Evolutionary conservation across 768 basidiomycete genomes (phyloP).

Genomic region (Mycena latifolia): DNA sequence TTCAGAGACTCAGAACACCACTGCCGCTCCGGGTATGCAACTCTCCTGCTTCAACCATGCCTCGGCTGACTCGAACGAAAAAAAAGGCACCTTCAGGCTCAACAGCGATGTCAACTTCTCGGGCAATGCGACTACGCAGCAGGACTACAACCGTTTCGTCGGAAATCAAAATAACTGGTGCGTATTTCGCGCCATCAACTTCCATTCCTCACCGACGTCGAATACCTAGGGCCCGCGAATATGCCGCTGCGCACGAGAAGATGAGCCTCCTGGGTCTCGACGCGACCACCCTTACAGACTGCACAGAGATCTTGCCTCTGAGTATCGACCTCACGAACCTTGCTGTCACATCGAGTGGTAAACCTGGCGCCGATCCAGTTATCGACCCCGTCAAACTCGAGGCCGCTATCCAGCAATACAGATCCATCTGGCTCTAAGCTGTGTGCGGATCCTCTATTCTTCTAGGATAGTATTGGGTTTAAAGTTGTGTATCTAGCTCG

Average conservation of each 20-base stretch:
- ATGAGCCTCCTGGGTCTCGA: conserved; percentile 12
- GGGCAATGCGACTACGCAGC: too few species aligned
- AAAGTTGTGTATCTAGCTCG: too few species aligned
- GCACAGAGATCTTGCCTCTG: conserved; percentile 3
- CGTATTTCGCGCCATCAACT: neutral
- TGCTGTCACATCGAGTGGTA: neutral
- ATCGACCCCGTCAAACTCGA: conserved; percentile 13
- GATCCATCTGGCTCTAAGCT: conserved; percentile 14
- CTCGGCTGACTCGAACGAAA: too few species aligned
- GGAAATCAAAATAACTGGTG: too few species aligned
- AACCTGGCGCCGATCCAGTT: neutral
- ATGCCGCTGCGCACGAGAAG: conserved; percentile 15
- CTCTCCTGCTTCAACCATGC: too few species aligned
- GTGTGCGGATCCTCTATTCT: neutral
- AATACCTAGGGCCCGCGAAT: neutral
- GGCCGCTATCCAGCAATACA: conserved; percentile 4
- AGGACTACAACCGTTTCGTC: too few species aligned
- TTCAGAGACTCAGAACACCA: conserved; percentile 12
- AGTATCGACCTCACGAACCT: conserved; percentile 1
- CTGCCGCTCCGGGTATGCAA: neutral
- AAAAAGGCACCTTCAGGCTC: too few species aligned
- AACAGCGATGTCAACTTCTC: too few species aligned
- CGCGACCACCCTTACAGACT: conserved; percentile 4
- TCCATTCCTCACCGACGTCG: neutral
- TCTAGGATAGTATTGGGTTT: too few species aligned